A percentile compares a stretch with the other conserved stretches of the same genome.
These are phyloP conservation scores for Plasmopara muralis DNA, from an alignment of 352 stramenopile species.

Conservation along the genomic window DNA sequence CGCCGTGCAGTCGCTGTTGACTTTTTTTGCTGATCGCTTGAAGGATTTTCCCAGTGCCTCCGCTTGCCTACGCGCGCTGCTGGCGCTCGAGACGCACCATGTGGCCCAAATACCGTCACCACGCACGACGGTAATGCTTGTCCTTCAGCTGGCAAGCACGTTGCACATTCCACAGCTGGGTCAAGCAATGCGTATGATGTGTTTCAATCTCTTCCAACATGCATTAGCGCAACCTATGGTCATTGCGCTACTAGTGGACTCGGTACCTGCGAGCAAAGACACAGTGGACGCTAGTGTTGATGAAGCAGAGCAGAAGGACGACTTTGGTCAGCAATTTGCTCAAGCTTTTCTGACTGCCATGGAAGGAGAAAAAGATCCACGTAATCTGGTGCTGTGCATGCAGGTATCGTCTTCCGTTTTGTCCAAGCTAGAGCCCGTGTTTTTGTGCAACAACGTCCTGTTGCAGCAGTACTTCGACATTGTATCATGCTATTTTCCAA, in stretches of 20 bases:
- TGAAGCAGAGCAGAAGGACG: slow-evolving; percentile 20
- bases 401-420: slow-evolving; percentile 61
- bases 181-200: slow-evolving; percentile 83
- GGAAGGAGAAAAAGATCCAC: slow-evolving; percentile 88
- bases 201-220: slow-evolving; percentile 76
- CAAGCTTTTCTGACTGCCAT: slow-evolving; percentile 76
- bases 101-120: slow-evolving; percentile 43
- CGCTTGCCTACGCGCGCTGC: slow-evolving; percentile 65
- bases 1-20: slow-evolving; percentile 68
- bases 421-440: slow-evolving; percentile 47
- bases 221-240: slow-evolving; percentile 49
- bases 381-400: slow-evolving; percentile 77
- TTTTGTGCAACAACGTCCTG: slow-evolving; percentile 55
- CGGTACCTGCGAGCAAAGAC: slow-evolving; percentile 15
- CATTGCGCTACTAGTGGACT: slow-evolving; percentile 45
- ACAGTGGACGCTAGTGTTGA: slow-evolving; percentile 17
- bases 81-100: slow-evolving; percentile 72
- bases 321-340: slow-evolving; percentile 53
- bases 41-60: slow-evolving; percentile 78
- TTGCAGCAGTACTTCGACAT: slow-evolving; percentile 85
- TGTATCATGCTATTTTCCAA: slow-evolving; percentile 89
- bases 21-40: slow-evolving; percentile 82
- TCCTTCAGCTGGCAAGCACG: slow-evolving; percentile 54
- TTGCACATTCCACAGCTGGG: slow-evolving; percentile 76
- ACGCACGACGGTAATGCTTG: slow-evolving; percentile 42